phyloP scores from a whole-genome alignment of 495 filamentous ascomycete species.

The Chaetomidium leptoderma region DNA sequence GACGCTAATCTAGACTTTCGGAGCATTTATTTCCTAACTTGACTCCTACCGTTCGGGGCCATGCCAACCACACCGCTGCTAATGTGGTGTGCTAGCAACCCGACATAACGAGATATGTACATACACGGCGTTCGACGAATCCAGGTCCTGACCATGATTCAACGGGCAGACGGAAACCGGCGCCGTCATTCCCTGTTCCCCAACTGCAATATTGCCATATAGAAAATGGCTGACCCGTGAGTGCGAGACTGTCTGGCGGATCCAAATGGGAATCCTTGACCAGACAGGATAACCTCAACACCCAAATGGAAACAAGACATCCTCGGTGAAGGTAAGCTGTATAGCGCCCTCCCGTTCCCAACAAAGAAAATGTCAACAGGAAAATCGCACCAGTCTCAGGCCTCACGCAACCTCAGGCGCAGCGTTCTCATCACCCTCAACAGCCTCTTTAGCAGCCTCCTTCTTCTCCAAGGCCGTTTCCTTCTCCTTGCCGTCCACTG shows the following conservation, averaged over 20 bases:
- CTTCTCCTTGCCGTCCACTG: slow-evolving; percentile 1
- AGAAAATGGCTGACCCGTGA: background rate
- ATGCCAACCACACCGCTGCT: too few relatives aligned
- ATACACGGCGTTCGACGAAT: background rate
- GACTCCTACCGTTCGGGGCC: too few relatives aligned
- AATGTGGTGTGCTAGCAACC: background rate
- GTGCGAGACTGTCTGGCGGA: background rate
- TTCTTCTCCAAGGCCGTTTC: slow-evolving; percentile 6
- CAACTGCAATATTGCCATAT: background rate
- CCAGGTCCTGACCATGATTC: background rate
- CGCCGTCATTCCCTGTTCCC: background rate
- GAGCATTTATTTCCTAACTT: too few relatives aligned
- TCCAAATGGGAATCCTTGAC: background rate
- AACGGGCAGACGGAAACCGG: background rate
- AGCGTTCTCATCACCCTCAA: slow-evolving; percentile 10
- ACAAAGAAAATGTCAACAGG: background rate
- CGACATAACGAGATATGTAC: background rate
- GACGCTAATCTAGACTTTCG: too few relatives aligned
- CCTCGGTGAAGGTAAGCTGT: background rate
- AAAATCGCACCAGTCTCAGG: background rate
- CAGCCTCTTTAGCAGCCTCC: background rate
- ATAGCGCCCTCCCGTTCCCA: too few relatives aligned
- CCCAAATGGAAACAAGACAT: background rate
- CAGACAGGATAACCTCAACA: background rate
- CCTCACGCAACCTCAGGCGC: slow-evolving; percentile 5